Base-by-base conservation (phyloP, 139 green algal species). In the Chlorella sp. region DNA sequence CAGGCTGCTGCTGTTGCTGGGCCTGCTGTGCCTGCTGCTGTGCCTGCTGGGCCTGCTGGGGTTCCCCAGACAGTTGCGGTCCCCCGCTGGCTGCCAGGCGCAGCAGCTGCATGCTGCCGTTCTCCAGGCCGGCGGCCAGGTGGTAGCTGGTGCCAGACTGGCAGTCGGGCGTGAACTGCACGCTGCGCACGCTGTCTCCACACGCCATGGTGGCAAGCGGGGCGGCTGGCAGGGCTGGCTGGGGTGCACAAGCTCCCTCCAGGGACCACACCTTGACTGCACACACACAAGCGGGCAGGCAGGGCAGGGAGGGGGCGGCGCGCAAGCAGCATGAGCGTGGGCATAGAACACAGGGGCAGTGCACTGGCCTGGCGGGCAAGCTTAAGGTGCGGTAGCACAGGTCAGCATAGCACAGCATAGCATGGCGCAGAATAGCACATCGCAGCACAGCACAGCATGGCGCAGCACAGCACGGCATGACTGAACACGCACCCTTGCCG, bases 401-500 rank as follows among this genome's bases (percentile, higher is more conserved):
- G 75, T 21, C 15, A 53, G 37, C 42, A n/a, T 24, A 76, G 34
- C 24, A 36, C 68, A 7, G 48, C 83, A 66, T 73, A 60, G 71
- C 24, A 34, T 16, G 32, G 24, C 40, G 36, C 30, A 0, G 39
- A 26, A 7, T 83, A 9, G 42, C 34, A 36, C 87, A n/a, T n/a
- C n/a, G n/a, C n/a, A n/a, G n/a, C n/a, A n/a, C n/a, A n/a, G n/a
- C 83, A 66, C 86, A 60, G 71, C 24, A 34, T 16, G 32, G 24
- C 40, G 3, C 88, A 9, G 42, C 40, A 7, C 88, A 9, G 42
- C 34, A 36, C 87, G 30, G 22, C 75, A 94, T 30, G 2, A 16
- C 0, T 95, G 96, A 98, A 0, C 97, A 71, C 91, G 96, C 97
- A 48, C 98, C 95, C 28, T 85, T 92, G 39, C 94, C 83, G 90